phyloP scores from a whole-genome alignment of 305 asterid genomes.

The Plantago lanceolata region DNA sequence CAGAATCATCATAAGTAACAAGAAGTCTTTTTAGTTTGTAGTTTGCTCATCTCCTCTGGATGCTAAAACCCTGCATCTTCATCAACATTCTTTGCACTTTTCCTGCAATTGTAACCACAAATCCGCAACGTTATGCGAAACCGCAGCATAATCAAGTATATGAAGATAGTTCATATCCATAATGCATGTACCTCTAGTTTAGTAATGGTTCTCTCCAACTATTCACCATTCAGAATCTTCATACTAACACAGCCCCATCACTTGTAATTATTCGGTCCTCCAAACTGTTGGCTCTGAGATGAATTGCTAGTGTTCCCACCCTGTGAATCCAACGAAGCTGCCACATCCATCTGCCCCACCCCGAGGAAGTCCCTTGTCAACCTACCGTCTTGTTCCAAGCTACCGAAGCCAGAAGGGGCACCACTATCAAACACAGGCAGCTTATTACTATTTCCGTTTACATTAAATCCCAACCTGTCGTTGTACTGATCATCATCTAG shows the following conservation, averaged over 20 bases:
- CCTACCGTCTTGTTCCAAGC: slow-evolving; percentile 49
- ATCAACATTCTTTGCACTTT: background rate
- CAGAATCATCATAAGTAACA: slow-evolving; percentile 13
- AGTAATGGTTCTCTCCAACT: background rate
- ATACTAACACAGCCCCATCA: slow-evolving; percentile 17
- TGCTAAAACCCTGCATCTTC: background rate
- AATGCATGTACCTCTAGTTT: background rate
- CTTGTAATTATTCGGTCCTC: slow-evolving; percentile 39
- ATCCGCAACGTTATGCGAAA: background rate
- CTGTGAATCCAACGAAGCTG: slow-evolving; percentile 43
- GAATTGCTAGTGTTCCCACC: slow-evolving; percentile 23
- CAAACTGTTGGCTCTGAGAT: slow-evolving; percentile 43
- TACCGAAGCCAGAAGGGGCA: slow-evolving; percentile 21
- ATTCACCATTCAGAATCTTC: slow-evolving; percentile 4
- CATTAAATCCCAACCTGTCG: slow-evolving; percentile 23
- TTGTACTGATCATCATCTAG: slow-evolving; percentile 26
- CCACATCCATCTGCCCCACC: slow-evolving; percentile 58
- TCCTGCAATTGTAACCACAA: background rate
- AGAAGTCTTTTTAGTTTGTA: background rate
- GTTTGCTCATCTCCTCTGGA: slow-evolving; percentile 1
- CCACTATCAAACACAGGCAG: slow-evolving; percentile 22
- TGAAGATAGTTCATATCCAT: background rate
- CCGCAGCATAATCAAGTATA: background rate
- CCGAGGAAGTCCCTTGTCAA: slow-evolving; percentile 82
- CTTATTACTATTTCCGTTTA: slow-evolving; percentile 19